Conservation (phyloP, 2,329 filamentous ascomycete species). For the Monascus ruber region DNA sequence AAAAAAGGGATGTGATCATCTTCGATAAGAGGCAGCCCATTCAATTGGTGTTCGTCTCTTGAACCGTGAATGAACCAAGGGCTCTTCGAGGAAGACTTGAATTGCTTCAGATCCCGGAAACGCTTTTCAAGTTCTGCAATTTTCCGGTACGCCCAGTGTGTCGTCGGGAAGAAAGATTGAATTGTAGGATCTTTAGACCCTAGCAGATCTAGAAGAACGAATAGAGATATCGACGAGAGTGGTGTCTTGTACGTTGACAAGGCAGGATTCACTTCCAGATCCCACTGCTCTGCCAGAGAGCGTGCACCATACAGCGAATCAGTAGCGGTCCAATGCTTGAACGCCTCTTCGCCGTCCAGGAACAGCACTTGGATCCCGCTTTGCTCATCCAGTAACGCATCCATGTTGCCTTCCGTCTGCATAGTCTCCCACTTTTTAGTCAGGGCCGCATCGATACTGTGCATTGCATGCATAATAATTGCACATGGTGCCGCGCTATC, state of each 20-base stretch:
- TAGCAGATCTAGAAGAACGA: slow-evolving; percentile 83
- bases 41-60: slow-evolving; percentile 43
- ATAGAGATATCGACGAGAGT: slow-evolving; percentile 70
- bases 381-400: slow-evolving; percentile 53
- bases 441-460: slow-evolving; percentile 67
- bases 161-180: slow-evolving; percentile 78
- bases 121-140: slow-evolving; percentile 65
- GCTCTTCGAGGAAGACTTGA: slow-evolving; percentile 46
- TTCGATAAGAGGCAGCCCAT: slow-evolving; percentile 43
- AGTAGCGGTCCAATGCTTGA: slow-evolving; percentile 61
- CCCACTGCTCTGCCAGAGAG: slow-evolving; percentile 74
- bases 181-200: slow-evolving; percentile 58
- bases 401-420: slow-evolving; percentile 44
- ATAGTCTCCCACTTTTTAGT: slow-evolving; percentile 72
- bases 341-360: slow-evolving; percentile 91
- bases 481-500: slow-evolving; percentile 93
- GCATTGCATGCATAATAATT: slow-evolving; percentile 77
- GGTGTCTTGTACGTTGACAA: slow-evolving; percentile 64
- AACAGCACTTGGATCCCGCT: slow-evolving; percentile 81
- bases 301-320: slow-evolving; percentile 86
- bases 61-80: slow-evolving; percentile 56
- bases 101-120: slow-evolving; percentile 53
- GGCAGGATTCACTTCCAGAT: slow-evolving; percentile 54
- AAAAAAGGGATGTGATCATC: slow-evolving; percentile 95
- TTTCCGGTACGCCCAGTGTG: slow-evolving; percentile 82